Percentiles rank a stretch among this genome's conserved stretches.
Conservation (phyloP, 2,329 filamentous ascomycete genomes). For the Colletotrichum tropicicola region DNA sequence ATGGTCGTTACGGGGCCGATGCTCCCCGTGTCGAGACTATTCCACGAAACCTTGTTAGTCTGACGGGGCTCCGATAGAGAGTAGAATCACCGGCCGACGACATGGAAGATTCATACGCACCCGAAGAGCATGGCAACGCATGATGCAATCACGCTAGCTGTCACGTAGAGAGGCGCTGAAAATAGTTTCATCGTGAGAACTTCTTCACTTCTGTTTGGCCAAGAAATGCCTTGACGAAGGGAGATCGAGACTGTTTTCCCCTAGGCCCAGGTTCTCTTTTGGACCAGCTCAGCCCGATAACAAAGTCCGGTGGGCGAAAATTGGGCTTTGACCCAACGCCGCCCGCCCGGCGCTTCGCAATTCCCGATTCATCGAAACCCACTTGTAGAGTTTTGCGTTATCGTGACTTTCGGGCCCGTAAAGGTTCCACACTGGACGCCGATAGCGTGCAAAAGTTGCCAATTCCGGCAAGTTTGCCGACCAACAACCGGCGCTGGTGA, state of each 20-base stretch:
- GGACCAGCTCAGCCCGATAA: neutral
- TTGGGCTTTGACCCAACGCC: conserved; percentile 12
- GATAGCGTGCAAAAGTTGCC: neutral
- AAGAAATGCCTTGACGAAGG: neutral
- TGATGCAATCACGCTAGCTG: conserved; percentile 40
- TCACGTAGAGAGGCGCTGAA: conserved; percentile 37
- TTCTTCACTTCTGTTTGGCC: neutral
- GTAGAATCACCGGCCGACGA: no score
- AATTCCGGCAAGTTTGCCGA: neutral
- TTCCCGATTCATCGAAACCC: conserved; percentile 12
- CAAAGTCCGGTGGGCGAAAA: conserved; percentile 4
- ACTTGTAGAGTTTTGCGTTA: conserved; percentile 7
- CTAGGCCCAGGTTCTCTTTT: neutral
- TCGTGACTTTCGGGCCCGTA: conserved; percentile 1
- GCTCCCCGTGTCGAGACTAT: conserved; percentile 53
- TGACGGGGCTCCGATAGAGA: neutral
- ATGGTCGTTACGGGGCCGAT: conserved; percentile 70
- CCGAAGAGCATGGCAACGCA: conserved; percentile 43
- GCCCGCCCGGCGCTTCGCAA: conserved; percentile 7
- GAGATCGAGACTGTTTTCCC: no score
- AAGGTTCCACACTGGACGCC: neutral
- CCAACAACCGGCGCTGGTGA: neutral
- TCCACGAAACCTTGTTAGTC: neutral
- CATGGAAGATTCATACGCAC: conserved; percentile 25
- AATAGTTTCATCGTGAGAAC: neutral